Percentiles rank a stretch among this genome's conserved stretches.
These are phyloP conservation scores for Ballota nigra DNA, from an alignment of 257 asterid species.

Conservation along the genomic window DNA sequence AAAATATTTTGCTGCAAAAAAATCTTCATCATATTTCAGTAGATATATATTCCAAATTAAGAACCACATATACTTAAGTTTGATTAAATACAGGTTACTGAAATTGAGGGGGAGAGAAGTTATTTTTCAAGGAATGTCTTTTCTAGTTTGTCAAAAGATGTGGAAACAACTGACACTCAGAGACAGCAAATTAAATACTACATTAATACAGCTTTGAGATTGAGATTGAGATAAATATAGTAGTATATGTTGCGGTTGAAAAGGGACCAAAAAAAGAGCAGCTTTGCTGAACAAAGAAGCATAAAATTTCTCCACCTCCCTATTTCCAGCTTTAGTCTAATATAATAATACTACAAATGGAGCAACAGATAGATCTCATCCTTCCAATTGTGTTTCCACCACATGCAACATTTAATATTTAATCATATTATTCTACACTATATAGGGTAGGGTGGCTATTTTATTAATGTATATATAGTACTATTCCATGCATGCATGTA, in stretches of 20 bases:
- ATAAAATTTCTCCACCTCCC: constrained; percentile 28
- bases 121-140: constrained; percentile 33
- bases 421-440: no score
- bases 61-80: no score
- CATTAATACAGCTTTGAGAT: neutral
- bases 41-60: no score
- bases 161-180: constrained; percentile 38
- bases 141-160: constrained; percentile 44
- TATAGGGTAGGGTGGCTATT: no score
- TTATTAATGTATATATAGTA: no score
- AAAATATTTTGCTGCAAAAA: no score
- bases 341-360: neutral
- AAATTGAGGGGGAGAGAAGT: neutral
- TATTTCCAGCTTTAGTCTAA: constrained; percentile 18
- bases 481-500: no score
- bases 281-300: constrained; percentile 32
- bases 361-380: no score
- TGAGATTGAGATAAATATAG: constrained; percentile 21
- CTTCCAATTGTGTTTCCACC: constrained; percentile 21
- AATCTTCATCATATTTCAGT: no score
- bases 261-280: constrained; percentile 22
- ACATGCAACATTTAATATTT: constrained; percentile 9
- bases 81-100: no score
- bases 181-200: constrained; percentile 16
- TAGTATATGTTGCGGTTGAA: constrained; percentile 15